Evolutionary conservation across 108 stramenopile species (phyloP).

Genomic region (Phaeodactylum tricornutum): DNA sequence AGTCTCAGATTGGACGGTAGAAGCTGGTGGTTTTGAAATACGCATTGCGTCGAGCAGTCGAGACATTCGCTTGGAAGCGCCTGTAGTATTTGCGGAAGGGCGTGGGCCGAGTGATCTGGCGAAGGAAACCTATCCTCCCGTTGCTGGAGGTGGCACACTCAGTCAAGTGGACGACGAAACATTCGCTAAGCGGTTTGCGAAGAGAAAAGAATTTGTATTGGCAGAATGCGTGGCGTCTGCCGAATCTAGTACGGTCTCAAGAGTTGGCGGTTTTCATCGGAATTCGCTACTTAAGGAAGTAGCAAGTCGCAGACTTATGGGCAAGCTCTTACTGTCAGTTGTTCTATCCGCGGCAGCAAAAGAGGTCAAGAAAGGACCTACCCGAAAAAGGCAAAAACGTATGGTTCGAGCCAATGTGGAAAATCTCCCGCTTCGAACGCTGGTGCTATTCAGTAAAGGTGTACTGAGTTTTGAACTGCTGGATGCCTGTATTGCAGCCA

Average conservation of each 20-base stretch:
- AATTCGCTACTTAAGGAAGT: constrained; percentile 27
- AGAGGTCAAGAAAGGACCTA: constrained; percentile 14
- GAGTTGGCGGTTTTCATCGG: constrained; percentile 9
- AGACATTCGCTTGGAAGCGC: constrained; percentile 26
- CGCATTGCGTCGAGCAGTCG: constrained; percentile 28
- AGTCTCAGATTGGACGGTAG: constrained; percentile 23
- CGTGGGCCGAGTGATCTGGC: constrained; percentile 6
- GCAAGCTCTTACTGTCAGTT: constrained; percentile 2
- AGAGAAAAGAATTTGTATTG: neutral
- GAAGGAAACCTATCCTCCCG: constrained; percentile 14
- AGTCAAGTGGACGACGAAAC: constrained; percentile 11
- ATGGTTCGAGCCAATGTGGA: constrained; percentile 25
- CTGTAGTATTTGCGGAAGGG: constrained; percentile 17
- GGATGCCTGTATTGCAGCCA: constrained; percentile 23
- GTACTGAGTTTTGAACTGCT: constrained; percentile 21
- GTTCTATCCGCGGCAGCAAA: constrained; percentile 2
- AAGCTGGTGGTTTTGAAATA: constrained; percentile 28
- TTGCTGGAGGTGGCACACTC: neutral
- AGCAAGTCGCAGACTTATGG: constrained; percentile 2
- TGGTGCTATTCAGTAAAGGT: constrained; percentile 33
- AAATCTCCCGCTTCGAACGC: constrained; percentile 25
- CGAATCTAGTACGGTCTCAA: neutral
- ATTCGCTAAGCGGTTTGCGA: constrained; percentile 23
- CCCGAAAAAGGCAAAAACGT: constrained; percentile 4
- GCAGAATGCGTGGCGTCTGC: neutral